Evolutionary conservation across 2,329 filamentous ascomycete species (phyloP).

Genomic region (Helminthosporium solani): DNA sequence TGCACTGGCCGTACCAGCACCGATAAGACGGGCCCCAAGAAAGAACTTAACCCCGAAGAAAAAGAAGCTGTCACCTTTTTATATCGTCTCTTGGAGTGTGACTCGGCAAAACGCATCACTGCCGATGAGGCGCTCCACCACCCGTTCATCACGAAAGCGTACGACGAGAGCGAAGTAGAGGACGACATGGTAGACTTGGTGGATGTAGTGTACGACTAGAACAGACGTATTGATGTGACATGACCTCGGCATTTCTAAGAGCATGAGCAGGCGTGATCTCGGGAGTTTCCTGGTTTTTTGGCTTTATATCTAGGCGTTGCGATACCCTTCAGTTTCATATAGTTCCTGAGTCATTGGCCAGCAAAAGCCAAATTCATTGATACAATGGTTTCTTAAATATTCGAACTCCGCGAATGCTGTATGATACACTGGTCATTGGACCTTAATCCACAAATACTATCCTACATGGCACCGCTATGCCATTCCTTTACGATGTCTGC

Average conservation of each 20-base stretch:
- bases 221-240: conserved; percentile 6
- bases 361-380: background rate
- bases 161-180: conserved; percentile 33
- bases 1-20: conserved; percentile 74
- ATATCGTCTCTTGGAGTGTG: conserved; percentile 70
- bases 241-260: conserved; percentile 4
- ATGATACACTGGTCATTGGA: conserved; percentile 8
- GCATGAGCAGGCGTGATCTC: conserved; percentile 9
- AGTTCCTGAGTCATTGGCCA: conserved; percentile 10
- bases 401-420: conserved; percentile 1
- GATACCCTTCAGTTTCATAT: conserved; percentile 22
- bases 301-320: conserved; percentile 4
- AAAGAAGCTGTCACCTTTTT: conserved; percentile 72
- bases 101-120: conserved; percentile 71
- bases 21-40: conserved; percentile 48
- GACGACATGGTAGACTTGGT: conserved; percentile 38
- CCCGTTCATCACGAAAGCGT: conserved; percentile 59
- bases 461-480: background rate
- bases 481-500: conserved; percentile 13
- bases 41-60: conserved; percentile 65
- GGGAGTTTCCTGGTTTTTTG: background rate
- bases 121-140: conserved; percentile 73
- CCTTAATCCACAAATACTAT: conserved; percentile 1
- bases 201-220: conserved; percentile 16
- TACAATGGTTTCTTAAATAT: too few species aligned